Conservation (phyloP, 306 rosid species). For the Geum urbanum region DNA sequence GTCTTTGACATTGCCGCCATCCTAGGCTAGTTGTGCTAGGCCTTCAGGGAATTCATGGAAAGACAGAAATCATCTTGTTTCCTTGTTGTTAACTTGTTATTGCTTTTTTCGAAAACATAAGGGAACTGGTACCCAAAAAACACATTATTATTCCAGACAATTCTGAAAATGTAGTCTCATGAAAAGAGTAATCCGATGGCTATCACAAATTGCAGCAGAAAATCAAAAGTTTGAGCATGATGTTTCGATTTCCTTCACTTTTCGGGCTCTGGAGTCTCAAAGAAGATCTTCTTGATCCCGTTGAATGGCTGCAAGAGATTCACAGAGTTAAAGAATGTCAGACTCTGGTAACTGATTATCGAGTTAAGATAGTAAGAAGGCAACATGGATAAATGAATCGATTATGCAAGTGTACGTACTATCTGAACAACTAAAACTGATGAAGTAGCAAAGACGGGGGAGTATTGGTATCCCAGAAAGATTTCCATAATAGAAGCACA, state of each 20-base stretch:
- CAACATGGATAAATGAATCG: not conserved
- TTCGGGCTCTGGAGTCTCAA: constrained; percentile 66
- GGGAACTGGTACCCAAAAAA: constrained; percentile 1
- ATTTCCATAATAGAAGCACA: not conserved
- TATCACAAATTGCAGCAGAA: constrained; percentile 9
- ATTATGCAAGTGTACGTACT: not conserved
- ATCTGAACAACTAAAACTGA: not conserved
- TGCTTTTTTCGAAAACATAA: too few relatives aligned
- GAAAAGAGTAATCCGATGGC: constrained; percentile 11
- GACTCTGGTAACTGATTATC: not conserved
- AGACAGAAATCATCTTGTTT: too few relatives aligned
- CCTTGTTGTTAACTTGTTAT: too few relatives aligned
- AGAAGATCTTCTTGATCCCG: constrained; percentile 68
- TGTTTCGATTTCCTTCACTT: constrained; percentile 34
- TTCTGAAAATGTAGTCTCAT: constrained; percentile 15
- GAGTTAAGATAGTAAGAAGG: not conserved
- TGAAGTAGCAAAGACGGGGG: too few relatives aligned
- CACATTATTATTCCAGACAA: constrained; percentile 29
- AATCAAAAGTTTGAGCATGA: constrained; percentile 22
- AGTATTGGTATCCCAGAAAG: not conserved
- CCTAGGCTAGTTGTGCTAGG: too few relatives aligned
- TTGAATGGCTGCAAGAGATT: constrained; percentile 63
- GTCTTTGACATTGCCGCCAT: too few relatives aligned
- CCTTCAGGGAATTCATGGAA: too few relatives aligned
- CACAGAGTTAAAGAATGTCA: constrained; percentile 18